phyloP scores from a whole-genome alignment of 2,329 filamentous ascomycete species.

The Trichophyton schoenleinii region DNA sequence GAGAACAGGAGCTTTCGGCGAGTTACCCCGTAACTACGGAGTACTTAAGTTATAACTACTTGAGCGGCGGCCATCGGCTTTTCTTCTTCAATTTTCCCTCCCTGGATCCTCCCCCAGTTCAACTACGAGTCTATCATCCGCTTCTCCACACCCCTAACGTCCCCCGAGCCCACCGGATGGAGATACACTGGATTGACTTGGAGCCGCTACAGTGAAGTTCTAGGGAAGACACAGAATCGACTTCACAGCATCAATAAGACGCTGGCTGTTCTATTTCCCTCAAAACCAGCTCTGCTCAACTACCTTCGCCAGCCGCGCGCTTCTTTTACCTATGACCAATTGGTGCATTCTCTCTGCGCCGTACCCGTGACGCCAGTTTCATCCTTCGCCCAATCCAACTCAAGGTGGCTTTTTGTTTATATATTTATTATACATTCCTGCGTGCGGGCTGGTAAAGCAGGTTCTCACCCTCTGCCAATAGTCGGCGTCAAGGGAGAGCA shows the following conservation, averaged over 20 bases:
- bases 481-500: background rate
- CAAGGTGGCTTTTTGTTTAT: background rate
- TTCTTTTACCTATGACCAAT: slow-evolving; percentile 3
- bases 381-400: background rate
- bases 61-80: background rate
- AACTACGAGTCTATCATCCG: background rate
- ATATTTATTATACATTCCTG: background rate
- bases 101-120: background rate
- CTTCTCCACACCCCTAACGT: background rate
- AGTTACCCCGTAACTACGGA: background rate
- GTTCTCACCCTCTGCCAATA: background rate
- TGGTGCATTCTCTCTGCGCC: background rate
- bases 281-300: background rate
- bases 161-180: background rate
- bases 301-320: background rate
- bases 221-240: background rate
- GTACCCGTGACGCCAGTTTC: background rate
- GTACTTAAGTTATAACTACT: background rate
- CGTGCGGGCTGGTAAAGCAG: background rate
- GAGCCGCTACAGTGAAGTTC: background rate
- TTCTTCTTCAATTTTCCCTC: background rate
- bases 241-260: background rate
- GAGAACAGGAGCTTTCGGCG: no score
- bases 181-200: background rate
- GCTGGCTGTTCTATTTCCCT: background rate